Conservation (phyloP, 768 basidiomycete species). For the Termitomyces sp. region DNA sequence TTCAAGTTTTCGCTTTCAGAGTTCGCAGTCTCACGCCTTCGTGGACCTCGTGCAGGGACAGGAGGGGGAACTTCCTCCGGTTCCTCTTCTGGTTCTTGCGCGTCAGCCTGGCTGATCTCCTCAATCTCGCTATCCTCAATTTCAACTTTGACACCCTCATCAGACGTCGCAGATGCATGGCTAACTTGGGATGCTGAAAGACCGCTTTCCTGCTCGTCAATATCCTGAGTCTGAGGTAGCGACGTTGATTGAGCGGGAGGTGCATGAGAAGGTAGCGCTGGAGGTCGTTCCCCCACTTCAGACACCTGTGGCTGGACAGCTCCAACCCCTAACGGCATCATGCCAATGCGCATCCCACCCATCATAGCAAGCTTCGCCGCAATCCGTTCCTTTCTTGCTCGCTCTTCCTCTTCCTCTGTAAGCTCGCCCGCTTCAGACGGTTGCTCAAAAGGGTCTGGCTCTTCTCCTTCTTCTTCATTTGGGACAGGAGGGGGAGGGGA, state of each 20-base stretch:
- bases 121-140: constrained; percentile 71
- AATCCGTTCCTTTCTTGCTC: constrained; percentile 48
- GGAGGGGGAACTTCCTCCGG: constrained; percentile 48
- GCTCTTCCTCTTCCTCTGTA: constrained; percentile 59
- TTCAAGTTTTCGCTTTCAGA: constrained; percentile 14
- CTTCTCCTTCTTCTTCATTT: constrained; percentile 20
- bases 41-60: constrained; percentile 39
- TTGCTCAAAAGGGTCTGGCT: constrained; percentile 14
- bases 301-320: constrained; percentile 25
- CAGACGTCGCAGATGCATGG: constrained; percentile 29
- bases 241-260: constrained; percentile 19
- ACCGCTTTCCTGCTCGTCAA: constrained; percentile 35
- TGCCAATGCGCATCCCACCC: constrained; percentile 55
- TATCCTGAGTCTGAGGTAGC: constrained; percentile 25
- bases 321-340: constrained; percentile 39
- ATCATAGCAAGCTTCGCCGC: constrained; percentile 46
- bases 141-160: constrained; percentile 61
- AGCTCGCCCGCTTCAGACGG: constrained; percentile 24
- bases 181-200: constrained; percentile 22
- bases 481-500: constrained; percentile 31
- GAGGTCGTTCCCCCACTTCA: constrained; percentile 17
- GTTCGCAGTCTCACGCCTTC: constrained; percentile 14
- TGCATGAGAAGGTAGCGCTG: constrained; percentile 10
- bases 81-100: constrained; percentile 25
- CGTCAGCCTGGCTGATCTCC: constrained; percentile 56